Evolutionary conservation across 2,329 filamentous ascomycete genomes (phyloP), one percentile per base, ranked within the genome.

Genomic region (Exophiala xenobiotica): DNA sequence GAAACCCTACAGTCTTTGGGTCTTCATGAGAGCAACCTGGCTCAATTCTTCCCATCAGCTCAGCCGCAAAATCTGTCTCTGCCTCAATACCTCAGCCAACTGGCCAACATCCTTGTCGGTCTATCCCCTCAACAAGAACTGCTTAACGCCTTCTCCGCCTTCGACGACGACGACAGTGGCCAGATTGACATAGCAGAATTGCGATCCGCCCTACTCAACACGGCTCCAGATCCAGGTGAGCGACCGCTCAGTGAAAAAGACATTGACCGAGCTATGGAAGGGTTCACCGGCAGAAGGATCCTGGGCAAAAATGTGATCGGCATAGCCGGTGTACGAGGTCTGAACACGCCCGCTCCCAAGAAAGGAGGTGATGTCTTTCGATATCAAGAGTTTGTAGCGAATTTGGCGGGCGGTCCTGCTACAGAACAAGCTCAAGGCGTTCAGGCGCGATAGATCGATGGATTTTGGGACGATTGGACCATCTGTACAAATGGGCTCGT

Each of bases 131-230:
- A 83, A 18, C 79, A 83, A 12, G 93, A 99, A 66, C 79, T 99
- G 7, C 75, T 90, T 16, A 92, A 90, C 1, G 93, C 93, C 0
- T 92, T 99, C 61, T 90, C 90, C 2, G 93, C 93, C 0, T 97
- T 97, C 66, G 93, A 99, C 65, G 88, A 95, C 56, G 90, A 95
- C 57, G 93, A 99, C 67, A 93, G 88, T 63, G 93, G 93, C 2
- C 90, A 96, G 69, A 83, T 97, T 31, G 90, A 97, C 65, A 73
- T 95, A 16, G 79, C 74, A 0, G 90, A 96, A 68, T 72, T 99
- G 56, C 83, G 87, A 39, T 88, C 93, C 61, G 90, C 92, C 0
- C 69, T 99, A 38, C 71, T 96, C 33, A 81, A 90, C 59, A 96
- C 90, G 1, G 83, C 84, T 0, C 88, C 90, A 0, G 90, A 95